Evolutionary conservation across 2,329 filamentous ascomycete species (phyloP), one percentile per base, ranked within the genome.

Genomic region (Ceratocystis cubensis): DNA sequence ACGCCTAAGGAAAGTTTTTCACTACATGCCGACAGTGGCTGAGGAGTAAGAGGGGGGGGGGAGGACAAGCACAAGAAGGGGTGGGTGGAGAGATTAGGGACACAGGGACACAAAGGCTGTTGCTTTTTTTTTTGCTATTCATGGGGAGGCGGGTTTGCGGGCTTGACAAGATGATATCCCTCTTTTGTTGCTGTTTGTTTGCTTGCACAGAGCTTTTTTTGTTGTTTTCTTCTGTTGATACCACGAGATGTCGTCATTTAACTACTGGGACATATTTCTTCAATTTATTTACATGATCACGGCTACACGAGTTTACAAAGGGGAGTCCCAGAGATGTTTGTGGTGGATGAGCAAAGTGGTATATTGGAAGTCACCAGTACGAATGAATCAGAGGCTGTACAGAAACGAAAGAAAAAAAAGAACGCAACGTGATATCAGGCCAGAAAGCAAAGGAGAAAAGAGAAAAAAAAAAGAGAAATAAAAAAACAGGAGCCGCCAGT

Each of bases 161-260:
- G 41, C 17, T 59, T 33, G 30, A n/a, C 56, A 37, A 30, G 56
- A 59, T 59, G 56, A 59, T 59, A 59, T 59, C 15, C 56, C 56
- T 37, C 7, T 33, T 57, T 59, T 17, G 53, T 57, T 59, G 8
- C 37, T 41, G 33, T 59, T 59, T 59, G 28, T 28, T 37, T 30
- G 28, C 30, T n/a, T n/a, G 56, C 10, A 41, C 37, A 41, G 37
- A 15, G 13, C 10, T 15, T 41, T 41, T 15, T 41, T 13, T 33
- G 1, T 59, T 30, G 56, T 59, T 37, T 59, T 59, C 22, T 25
- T 59, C 22, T 7, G 15, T 59, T 59, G 56, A 59, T 59, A 59
- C 56, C 56, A 59, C 7, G 56, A 30, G n/a, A 59, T 37, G 25
- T 37, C 56, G 56, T 37, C 30, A 33, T 59, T 59, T 59, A 22